Conservation (phyloP, 75 land plant species). For the Selaginella moellendorffii region DNA sequence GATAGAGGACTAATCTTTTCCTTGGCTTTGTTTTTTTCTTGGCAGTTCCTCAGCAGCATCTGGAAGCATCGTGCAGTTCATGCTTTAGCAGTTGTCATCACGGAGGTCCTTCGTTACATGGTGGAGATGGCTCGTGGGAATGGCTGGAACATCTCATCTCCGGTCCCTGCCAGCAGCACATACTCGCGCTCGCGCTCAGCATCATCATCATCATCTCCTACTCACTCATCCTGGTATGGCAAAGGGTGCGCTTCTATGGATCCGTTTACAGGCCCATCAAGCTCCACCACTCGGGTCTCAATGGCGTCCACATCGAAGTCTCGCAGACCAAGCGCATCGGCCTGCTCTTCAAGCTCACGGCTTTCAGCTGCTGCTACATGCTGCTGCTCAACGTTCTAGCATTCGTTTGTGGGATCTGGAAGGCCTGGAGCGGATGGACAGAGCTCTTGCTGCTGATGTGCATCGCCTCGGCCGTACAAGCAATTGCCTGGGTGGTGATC, state of each 20-base stretch:
- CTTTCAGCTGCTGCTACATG: conserved; percentile 7
- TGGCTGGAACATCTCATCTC: background rate
- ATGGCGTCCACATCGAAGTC: background rate
- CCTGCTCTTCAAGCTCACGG: conserved; percentile 1
- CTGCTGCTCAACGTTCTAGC: background rate
- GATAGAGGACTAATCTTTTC: no score
- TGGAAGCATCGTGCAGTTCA: no score
- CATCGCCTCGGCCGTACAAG: background rate
- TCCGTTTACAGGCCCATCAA: background rate
- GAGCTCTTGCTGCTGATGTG: background rate
- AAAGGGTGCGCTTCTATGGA: background rate
- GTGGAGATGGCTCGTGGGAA: background rate
- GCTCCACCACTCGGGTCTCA: background rate
- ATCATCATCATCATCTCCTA: background rate
- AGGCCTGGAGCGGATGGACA: background rate
- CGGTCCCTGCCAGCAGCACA: background rate
- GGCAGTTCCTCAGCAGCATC: no score
- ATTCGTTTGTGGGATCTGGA: background rate
- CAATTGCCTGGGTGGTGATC: conserved; percentile 7
- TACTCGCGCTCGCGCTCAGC: background rate
- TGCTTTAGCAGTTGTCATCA: no score
- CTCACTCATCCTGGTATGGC: background rate
- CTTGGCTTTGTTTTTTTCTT: no score
- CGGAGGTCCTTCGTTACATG: no score
- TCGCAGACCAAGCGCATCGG: background rate